Evolutionary conservation across 257 asterid species (phyloP).

Genomic region (Coffea canephora): DNA sequence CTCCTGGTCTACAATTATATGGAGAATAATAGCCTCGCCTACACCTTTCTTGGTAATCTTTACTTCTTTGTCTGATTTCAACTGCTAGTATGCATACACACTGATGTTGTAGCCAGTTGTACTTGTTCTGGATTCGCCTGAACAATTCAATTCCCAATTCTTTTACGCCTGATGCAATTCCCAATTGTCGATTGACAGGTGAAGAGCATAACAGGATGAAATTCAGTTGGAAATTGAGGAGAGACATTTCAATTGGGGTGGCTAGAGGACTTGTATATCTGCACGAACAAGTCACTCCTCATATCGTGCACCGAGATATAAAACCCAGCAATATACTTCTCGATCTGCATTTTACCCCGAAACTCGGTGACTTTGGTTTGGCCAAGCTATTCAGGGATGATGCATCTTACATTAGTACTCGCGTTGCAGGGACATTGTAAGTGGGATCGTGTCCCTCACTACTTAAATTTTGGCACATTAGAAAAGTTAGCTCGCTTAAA

Average conservation of each 20-base stretch:
- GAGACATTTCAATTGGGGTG: slow-evolving; percentile 50
- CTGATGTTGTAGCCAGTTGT: neutral
- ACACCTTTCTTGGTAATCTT: slow-evolving; percentile 52
- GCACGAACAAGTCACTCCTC: slow-evolving; percentile 70
- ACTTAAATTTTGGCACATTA: neutral
- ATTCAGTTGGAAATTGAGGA: slow-evolving; percentile 57
- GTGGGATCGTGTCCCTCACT: slow-evolving; percentile 8
- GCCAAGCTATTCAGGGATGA: slow-evolving; percentile 61
- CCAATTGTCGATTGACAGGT: slow-evolving; percentile 30
- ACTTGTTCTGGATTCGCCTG: neutral
- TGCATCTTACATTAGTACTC: slow-evolving; percentile 65
- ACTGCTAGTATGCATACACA: neutral
- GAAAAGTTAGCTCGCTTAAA: neutral
- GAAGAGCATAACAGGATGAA: slow-evolving; percentile 45
- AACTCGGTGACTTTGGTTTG: slow-evolving; percentile 74
- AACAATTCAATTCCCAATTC: neutral
- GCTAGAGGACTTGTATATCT: slow-evolving; percentile 64
- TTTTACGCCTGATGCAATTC: neutral
- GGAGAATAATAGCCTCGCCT: slow-evolving; percentile 66
- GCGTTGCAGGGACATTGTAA: slow-evolving; percentile 86
- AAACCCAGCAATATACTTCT: slow-evolving; percentile 75
- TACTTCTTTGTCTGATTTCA: neutral
- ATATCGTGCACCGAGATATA: slow-evolving; percentile 68
- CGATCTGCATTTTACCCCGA: slow-evolving; percentile 58
- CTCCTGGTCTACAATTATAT: slow-evolving; percentile 64